Conservation (phyloP, 2,329 filamentous ascomycete species). For the Penicillium sumatraense region DNA sequence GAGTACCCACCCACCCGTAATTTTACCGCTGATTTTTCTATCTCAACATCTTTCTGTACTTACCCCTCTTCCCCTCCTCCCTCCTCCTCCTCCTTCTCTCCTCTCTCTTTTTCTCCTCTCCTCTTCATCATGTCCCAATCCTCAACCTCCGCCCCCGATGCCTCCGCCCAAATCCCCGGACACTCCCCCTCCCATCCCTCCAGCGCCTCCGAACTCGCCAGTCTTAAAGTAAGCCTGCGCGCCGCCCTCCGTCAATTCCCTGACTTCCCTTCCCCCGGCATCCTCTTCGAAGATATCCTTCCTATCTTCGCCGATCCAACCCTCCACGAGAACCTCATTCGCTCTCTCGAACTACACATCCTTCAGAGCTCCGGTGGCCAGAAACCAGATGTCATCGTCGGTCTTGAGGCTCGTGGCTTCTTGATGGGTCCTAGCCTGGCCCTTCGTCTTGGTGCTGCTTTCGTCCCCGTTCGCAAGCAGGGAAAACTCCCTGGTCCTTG, state of each 20-base stretch:
- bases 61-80: constrained; percentile 18
- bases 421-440: constrained; percentile 91
- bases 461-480: constrained; percentile 92
- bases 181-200: constrained; percentile 51
- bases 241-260: constrained; percentile 79
- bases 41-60: constrained; percentile 17
- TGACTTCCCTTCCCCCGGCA: constrained; percentile 90
- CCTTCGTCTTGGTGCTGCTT: constrained; percentile 77
- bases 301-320: constrained; percentile 83
- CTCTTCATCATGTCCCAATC: constrained; percentile 46
- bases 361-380: constrained; percentile 62
- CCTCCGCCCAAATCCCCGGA: constrained; percentile 48
- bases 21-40: constrained; percentile 10
- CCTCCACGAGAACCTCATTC: constrained; percentile 76
- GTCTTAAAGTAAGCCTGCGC: constrained; percentile 71
- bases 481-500: constrained; percentile 93
- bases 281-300: constrained; percentile 97
- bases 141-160: constrained; percentile 39
- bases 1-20: constrained; percentile 7
- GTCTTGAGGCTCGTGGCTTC: constrained; percentile 92
- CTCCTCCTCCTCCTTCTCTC: constrained; percentile 23
- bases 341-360: constrained; percentile 84
- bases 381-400: constrained; percentile 87
- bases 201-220: constrained; percentile 59
- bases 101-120: constrained; percentile 15